Evolutionary conservation across 2,329 filamentous ascomycete genomes (phyloP), one percentile per base, ranked within the genome.

Genomic region (Pezicula neosporulosa): DNA sequence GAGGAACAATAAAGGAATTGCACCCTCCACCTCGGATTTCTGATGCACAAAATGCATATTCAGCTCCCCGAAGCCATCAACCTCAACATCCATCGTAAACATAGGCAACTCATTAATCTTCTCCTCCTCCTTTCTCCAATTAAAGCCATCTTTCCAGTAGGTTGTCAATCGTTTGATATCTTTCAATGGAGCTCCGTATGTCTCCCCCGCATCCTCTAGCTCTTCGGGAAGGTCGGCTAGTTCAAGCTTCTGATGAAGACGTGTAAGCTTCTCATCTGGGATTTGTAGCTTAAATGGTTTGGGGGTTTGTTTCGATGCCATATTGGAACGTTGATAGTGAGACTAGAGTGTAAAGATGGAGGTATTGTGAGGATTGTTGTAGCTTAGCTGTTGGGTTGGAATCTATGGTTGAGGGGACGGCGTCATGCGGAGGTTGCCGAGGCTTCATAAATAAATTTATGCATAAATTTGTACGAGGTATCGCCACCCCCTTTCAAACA

Each of bases 21-120:
- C 81, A 18, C 72, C 71, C 1, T 73, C 58, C 2, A 68, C 71
- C 2, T 67, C 62, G 58, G 77, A 82, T 48, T 67, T 72, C 57
- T 85, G 74, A 61, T 87, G 81, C 6, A 89, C 63, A 59, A 85
- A 86, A 64, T 89, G 86, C 2, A 89, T 72, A 21, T 82, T 72
- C 28, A 87, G 60, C 0, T 75, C 70, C 0, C 73, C 82, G 54
- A 85, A 87, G 0, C 77, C 79, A 4, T 83, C 74, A 0, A 86
- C 74, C 0, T 68, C 53, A 6, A 88, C 68, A 1, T 66, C 61
- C 0, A 57, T 63, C 28, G 52, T 60, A 47, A 62, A 68, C 33
- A 67, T 59, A 1, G 62, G 58, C 3, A 63, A 39, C 3, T 49
- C 36, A 33, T 65, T 63, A 12, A 64, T 39, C 15, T 55, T 42